phyloP scores from a whole-genome alignment of 441 rosid species.

The Adansonia gregorii region DNA sequence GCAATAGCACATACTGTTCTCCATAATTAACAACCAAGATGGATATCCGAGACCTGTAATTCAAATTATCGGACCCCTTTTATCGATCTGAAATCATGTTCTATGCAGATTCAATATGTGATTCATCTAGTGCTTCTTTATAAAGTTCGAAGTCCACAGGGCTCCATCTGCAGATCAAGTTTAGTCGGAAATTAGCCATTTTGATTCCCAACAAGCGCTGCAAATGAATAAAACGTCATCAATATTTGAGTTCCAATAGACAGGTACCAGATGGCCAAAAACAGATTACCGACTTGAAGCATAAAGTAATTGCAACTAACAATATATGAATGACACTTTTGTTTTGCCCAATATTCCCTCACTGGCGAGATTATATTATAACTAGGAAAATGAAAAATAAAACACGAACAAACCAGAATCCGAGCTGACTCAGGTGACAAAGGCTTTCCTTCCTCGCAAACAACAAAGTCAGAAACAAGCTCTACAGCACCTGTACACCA shows the following conservation, averaged over 20 bases:
- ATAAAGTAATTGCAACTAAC: neutral
- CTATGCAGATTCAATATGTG: slow-evolving; percentile 75
- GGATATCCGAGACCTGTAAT: neutral
- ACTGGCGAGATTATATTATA: neutral
- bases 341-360: neutral
- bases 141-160: slow-evolving; percentile 78
- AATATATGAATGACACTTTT: neutral
- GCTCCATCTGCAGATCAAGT: slow-evolving; percentile 83
- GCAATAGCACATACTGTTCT: neutral
- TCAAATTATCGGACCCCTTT: neutral
- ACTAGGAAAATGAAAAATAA: neutral
- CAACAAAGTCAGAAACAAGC: slow-evolving; percentile 81
- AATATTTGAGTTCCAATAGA: neutral
- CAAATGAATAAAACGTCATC: slow-evolving; percentile 27
- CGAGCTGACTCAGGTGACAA: slow-evolving; percentile 90
- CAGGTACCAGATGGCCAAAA: neutral
- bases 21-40: neutral
- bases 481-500: slow-evolving; percentile 75
- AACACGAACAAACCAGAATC: slow-evolving; percentile 61
- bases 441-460: slow-evolving; percentile 91
- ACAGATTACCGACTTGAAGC: neutral
- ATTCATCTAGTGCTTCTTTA: slow-evolving; percentile 60
- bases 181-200: slow-evolving; percentile 88
- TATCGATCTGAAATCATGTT: neutral
- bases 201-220: slow-evolving; percentile 88